These are phyloP conservation scores for Saccharomyces hybrid DNA, from an alignment of 1,139 yeast genomes.

Conservation along the genomic window DNA sequence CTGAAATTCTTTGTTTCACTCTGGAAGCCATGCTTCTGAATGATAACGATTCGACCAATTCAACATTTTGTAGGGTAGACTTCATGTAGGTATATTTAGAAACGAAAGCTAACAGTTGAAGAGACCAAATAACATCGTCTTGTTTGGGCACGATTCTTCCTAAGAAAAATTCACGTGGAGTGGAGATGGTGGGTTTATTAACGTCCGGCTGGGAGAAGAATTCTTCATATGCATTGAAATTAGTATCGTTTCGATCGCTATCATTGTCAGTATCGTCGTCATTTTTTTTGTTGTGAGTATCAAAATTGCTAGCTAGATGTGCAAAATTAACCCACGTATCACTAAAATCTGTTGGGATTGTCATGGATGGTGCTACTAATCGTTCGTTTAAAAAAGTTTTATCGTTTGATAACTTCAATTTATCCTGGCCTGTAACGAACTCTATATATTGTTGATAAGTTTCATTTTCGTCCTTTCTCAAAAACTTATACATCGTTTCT, in stretches of 20 bases:
- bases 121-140: slow-evolving; percentile 90
- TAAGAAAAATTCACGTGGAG: slow-evolving; percentile 60
- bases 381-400: slow-evolving; percentile 10
- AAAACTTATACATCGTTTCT: slow-evolving; percentile 11
- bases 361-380: slow-evolving; percentile 10
- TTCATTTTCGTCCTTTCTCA: slow-evolving; percentile 16
- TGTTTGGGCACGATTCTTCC: slow-evolving; percentile 81
- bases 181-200: slow-evolving; percentile 22
- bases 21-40: slow-evolving; percentile 27
- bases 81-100: slow-evolving; percentile 83
- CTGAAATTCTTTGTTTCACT: slow-evolving; percentile 12
- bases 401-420: slow-evolving; percentile 12
- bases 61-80: slow-evolving; percentile 64
- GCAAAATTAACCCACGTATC: slow-evolving; percentile 13
- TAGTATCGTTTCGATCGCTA: background rate
- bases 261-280: slow-evolving; percentile 4
- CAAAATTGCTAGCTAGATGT: background rate
- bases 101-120: slow-evolving; percentile 84
- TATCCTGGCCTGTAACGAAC: slow-evolving; percentile 15
- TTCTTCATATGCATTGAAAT: slow-evolving; percentile 7
- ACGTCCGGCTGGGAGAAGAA: slow-evolving; percentile 14
- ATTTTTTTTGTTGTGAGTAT: background rate
- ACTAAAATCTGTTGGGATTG: slow-evolving; percentile 20
- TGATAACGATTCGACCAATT: slow-evolving; percentile 41
- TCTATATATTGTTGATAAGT: slow-evolving; percentile 16